Conservation (phyloP, 345 rosid species). For the Sisymbrium altissimum region DNA sequence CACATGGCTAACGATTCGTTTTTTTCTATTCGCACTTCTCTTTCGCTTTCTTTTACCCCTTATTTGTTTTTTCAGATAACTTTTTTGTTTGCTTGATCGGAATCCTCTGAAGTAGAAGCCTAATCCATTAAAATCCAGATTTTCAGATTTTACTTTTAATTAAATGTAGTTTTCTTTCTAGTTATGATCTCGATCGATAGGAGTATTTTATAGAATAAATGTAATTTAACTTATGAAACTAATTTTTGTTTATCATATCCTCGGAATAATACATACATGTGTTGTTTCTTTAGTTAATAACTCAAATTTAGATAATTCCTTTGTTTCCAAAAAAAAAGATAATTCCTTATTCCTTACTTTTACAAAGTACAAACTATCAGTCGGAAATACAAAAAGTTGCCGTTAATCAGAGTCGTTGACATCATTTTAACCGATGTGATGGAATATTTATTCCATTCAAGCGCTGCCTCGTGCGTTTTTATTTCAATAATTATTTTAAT, state of each 20-base stretch:
- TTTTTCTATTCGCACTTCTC: background rate
- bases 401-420: constrained; percentile 1
- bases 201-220: background rate
- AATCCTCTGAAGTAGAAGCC: background rate
- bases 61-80: background rate
- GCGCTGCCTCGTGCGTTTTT: constrained; percentile 6
- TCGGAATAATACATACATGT: background rate
- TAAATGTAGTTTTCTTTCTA: background rate
- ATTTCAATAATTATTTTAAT: background rate
- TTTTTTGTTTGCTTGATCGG: background rate
- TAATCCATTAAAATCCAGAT: background rate
- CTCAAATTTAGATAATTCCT: background rate
- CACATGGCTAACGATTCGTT: background rate
- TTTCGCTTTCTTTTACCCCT: background rate
- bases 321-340: no score
- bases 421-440: background rate
- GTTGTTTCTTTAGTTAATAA: background rate
- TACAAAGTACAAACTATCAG: background rate
- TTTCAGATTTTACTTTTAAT: background rate
- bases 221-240: background rate
- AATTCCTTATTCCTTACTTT: background rate
- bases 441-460: background rate
- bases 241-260: background rate
- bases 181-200: background rate
- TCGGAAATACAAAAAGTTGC: background rate